Evolutionary conservation across 768 basidiomycete species (phyloP).

Genomic region (Russula dissimulans): DNA sequence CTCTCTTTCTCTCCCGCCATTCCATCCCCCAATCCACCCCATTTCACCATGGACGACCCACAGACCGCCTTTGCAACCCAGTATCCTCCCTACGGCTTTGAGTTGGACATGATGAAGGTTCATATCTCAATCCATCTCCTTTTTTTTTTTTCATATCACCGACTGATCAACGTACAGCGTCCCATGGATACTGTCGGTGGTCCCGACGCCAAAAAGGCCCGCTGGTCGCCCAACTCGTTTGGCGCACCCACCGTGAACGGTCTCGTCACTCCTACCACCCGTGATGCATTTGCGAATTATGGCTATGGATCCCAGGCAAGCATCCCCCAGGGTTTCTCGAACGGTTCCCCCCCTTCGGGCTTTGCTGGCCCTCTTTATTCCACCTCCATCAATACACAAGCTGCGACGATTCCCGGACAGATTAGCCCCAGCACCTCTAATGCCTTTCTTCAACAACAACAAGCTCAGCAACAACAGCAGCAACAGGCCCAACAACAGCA

Average conservation of each 20-base stretch:
- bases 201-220: slow-evolving; percentile 82
- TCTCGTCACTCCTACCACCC: slow-evolving; percentile 35
- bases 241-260: slow-evolving; percentile 30
- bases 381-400: slow-evolving; percentile 47
- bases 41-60: slow-evolving; percentile 54
- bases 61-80: slow-evolving; percentile 61
- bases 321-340: slow-evolving; percentile 47
- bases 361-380: slow-evolving; percentile 60
- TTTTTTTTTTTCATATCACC: not conserved
- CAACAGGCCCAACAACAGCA: slow-evolving; percentile 32
- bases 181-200: slow-evolving; percentile 78
- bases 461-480: slow-evolving; percentile 32
- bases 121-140: slow-evolving; percentile 14
- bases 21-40: slow-evolving; percentile 15
- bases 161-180: slow-evolving; percentile 39
- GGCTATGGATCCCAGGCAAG: slow-evolving; percentile 72
- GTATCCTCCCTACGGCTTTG: slow-evolving; percentile 66
- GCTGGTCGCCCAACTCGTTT: slow-evolving; percentile 70
- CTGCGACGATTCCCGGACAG: slow-evolving; percentile 41
- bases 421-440: slow-evolving; percentile 60
- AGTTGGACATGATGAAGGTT: slow-evolving; percentile 92
- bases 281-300: slow-evolving; percentile 78
- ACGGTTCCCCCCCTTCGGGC: slow-evolving; percentile 36
- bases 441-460: slow-evolving; percentile 44
- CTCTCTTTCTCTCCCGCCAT: slow-evolving; percentile 17